These are phyloP conservation scores for Pseudisothecium myosuroides DNA, from an alignment of 225 moss, liverwort and hornwort species.

Conservation along the genomic window DNA sequence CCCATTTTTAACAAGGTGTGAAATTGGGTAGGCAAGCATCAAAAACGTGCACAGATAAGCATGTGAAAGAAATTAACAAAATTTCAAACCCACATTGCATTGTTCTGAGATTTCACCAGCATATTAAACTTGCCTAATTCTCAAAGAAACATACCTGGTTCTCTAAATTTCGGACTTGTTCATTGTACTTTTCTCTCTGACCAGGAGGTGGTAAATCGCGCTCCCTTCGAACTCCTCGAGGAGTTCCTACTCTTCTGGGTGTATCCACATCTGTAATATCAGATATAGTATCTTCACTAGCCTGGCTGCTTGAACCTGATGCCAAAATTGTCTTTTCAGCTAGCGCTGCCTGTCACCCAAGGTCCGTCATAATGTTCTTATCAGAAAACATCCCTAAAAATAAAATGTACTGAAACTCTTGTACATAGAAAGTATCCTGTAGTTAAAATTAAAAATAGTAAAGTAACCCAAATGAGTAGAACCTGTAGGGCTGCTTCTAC, in stretches of 20 bases:
- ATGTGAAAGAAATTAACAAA: background rate
- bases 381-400: background rate
- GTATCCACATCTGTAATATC: constrained; percentile 49
- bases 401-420: background rate
- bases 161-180: constrained; percentile 74
- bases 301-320: constrained; percentile 43
- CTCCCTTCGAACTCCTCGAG: constrained; percentile 50
- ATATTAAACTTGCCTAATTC: background rate
- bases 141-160: constrained; percentile 44
- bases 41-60: background rate
- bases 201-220: constrained; percentile 74
- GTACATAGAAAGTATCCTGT: background rate
- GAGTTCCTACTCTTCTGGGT: constrained; percentile 63
- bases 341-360: constrained; percentile 43
- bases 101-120: background rate
- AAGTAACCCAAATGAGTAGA: background rate
- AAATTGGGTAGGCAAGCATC: background rate
- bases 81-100: background rate
- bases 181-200: constrained; percentile 54
- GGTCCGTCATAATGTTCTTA: background rate
- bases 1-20: background rate
- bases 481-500: constrained; percentile 55
- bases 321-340: constrained; percentile 54
- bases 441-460: background rate
- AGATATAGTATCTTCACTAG: constrained; percentile 32